Percentiles rank a stretch among this genome's conserved stretches.
Evolutionary conservation across 768 basidiomycete genomes (phyloP).

Genomic region (Omphalotus guepiniiformis): DNA sequence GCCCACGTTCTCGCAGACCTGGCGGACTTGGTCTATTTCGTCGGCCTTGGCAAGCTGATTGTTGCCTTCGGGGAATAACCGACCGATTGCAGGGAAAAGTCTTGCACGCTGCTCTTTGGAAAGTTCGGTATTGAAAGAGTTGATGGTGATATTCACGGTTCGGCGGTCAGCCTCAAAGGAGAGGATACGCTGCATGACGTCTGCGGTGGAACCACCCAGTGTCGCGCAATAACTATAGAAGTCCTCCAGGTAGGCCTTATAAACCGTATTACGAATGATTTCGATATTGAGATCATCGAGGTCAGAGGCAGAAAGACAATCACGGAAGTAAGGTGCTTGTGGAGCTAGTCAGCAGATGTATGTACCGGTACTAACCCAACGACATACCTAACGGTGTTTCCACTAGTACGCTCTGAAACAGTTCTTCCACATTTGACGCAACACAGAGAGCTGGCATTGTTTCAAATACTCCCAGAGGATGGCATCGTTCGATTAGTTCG

Average conservation of each 20-base stretch:
- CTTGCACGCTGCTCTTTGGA: conserved; percentile 92
- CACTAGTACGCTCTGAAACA: conserved; percentile 94
- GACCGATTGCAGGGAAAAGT: conserved; percentile 91
- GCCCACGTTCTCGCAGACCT: conserved; percentile 78
- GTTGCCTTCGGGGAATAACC: conserved; percentile 94
- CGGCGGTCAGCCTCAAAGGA: conserved; percentile 96
- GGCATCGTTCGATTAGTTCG: conserved; percentile 93
- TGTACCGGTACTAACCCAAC: background rate
- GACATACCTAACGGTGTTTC: conserved; percentile 92
- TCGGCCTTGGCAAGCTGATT: conserved; percentile 91
- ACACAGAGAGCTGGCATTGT: conserved; percentile 99
- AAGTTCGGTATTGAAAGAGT: conserved; percentile 95
- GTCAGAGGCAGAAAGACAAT: conserved; percentile 91
- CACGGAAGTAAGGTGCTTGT: conserved; percentile 91
- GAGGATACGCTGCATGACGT: conserved; percentile 90
- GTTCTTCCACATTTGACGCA: conserved; percentile 96
- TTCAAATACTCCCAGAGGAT: conserved; percentile 95
- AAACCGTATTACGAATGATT: conserved; percentile 98
- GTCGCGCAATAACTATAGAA: conserved; percentile 82
- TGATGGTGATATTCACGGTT: conserved; percentile 98
- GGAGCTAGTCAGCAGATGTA: conserved; percentile 1
- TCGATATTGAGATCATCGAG: conserved; percentile 99
- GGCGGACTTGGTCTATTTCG: conserved; percentile 89
- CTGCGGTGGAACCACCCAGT: conserved; percentile 80
- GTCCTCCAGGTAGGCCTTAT: conserved; percentile 98